phyloP scores from a whole-genome alignment of 2,329 filamentous ascomycete genomes.

The Aspergillus novoparasiticus region DNA sequence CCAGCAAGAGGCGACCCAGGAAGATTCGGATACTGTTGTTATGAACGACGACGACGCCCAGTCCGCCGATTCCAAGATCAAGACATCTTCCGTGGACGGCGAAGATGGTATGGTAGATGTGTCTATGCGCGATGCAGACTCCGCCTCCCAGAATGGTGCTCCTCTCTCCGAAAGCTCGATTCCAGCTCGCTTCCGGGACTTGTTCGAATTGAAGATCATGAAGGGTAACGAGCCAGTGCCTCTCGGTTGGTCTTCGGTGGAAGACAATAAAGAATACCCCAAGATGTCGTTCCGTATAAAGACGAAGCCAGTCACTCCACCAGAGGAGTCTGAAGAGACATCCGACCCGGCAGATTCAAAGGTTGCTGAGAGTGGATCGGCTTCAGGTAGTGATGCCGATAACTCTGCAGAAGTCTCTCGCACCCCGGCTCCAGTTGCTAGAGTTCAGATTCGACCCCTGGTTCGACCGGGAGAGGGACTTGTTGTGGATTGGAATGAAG shows the following conservation, averaged over 20 bases:
- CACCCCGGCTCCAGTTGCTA: constrained; percentile 23
- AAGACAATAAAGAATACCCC: constrained; percentile 62
- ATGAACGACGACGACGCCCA: constrained; percentile 64
- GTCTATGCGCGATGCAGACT: constrained; percentile 69
- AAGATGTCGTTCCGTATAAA: constrained; percentile 53
- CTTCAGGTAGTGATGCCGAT: constrained; percentile 13
- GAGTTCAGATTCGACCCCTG: constrained; percentile 59
- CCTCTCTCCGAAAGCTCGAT: constrained; percentile 58
- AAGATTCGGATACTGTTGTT: constrained; percentile 70
- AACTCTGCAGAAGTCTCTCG: constrained; percentile 16
- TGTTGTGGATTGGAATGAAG: constrained; percentile 79
- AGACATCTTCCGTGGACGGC: constrained; percentile 77
- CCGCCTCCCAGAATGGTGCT: constrained; percentile 19
- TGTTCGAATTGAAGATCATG: constrained; percentile 78
- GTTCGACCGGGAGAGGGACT: constrained; percentile 82
- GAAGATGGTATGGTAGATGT: constrained; percentile 92
- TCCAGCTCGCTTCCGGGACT: constrained; percentile 62
- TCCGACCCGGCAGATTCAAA: constrained; percentile 8
- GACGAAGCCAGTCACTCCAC: constrained; percentile 22
- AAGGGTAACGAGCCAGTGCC: constrained; percentile 62
- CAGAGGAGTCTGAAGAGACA: constrained; percentile 13
- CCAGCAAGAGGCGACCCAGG: constrained; percentile 53
- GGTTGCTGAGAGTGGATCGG: constrained; percentile 31
- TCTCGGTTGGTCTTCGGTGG: constrained; percentile 67
- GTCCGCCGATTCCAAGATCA: constrained; percentile 69